phyloP scores from a whole-genome alignment of 805 yeast species.

The Saturnispora besseyi region DNA sequence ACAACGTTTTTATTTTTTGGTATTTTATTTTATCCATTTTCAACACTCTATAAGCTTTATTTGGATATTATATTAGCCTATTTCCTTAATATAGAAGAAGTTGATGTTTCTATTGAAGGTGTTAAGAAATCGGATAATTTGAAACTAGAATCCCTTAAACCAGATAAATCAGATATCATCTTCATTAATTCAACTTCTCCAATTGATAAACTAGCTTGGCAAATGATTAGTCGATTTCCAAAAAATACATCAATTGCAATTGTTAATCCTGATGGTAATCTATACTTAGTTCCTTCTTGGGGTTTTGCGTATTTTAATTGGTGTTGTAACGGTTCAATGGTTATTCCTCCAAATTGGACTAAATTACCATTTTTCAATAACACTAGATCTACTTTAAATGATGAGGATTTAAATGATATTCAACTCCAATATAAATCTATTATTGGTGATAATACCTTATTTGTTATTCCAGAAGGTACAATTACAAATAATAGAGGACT shows the following conservation, averaged over 20 bases:
- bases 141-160: conserved; percentile 26
- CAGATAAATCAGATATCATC: conserved; percentile 39
- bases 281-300: conserved; percentile 1
- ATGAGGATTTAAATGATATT: conserved; percentile 4
- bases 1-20: conserved; percentile 20
- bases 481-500: conserved; percentile 76
- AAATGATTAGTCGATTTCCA: conserved; percentile 11
- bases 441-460: conserved; percentile 29
- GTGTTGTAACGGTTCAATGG: conserved; percentile 12
- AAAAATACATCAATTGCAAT: conserved; percentile 14
- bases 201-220: conserved; percentile 39
- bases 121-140: conserved; percentile 35
- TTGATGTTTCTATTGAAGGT: conserved; percentile 37
- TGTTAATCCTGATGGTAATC: conserved; percentile 13
- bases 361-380: not conserved
- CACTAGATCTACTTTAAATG: conserved; percentile 4
- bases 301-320: conserved; percentile 7
- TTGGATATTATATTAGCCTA: conserved; percentile 22
- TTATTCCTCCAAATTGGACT: not conserved
- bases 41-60: conserved; percentile 10
- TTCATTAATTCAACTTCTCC: conserved; percentile 55
- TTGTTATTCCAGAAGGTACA: conserved; percentile 71
- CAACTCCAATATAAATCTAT: not conserved
- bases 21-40: conserved; percentile 12
- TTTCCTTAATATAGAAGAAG: conserved; percentile 26